Base-by-base conservation (phyloP, 1,284 basidiomycete genomes). In the Violaceomyces palustris region DNA sequence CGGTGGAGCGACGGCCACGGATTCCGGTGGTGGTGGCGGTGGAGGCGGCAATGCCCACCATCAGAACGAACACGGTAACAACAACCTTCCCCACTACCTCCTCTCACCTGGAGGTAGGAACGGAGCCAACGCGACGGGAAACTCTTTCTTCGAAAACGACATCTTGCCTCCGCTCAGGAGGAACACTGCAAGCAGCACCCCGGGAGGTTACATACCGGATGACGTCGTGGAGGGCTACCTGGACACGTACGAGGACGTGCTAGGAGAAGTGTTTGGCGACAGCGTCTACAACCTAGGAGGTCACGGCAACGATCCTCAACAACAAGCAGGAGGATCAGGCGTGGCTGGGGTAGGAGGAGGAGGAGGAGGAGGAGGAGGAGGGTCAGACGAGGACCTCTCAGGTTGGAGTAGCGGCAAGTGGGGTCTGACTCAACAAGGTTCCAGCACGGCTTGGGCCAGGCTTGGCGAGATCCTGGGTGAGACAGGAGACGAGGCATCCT, bases 181-280 rank as follows among this genome's bases (percentile, higher is more conserved):
- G 5, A 55, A 68, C 8, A 57, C 72, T 38, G 58, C 76, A 64
- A 51, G 50, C 1, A 60, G 71, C 19, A 65, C 73, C 32, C 69
- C 68, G 11, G 60, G 72, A 35, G 69, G 75, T 7, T 79, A 78
- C 57, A 77, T 78, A 35, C 75, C 77, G 0, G 77, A 79, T 51
- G 75, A 75, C 21, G 73, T 78, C 41, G 75, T 77, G 32, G 77
- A 79, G 29, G 77, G 75, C 30, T 79, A 78, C 72, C 64, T 79
- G 45, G 77, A 78, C 61, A 77, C 78, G 57, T 79, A 79, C 61
- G 78, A 79, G 46, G 77, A 78, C 46, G 74, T 79, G 14, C 67
- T 79, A 3, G 74, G 72, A 9, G 78, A 79, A 42, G 75, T 79
- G n/a, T 77, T 79, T 48, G 67, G 59, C 32, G 61, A 63, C 38